phyloP scores from a whole-genome alignment of 306 rosid genomes.

The Quercus alba region DNA sequence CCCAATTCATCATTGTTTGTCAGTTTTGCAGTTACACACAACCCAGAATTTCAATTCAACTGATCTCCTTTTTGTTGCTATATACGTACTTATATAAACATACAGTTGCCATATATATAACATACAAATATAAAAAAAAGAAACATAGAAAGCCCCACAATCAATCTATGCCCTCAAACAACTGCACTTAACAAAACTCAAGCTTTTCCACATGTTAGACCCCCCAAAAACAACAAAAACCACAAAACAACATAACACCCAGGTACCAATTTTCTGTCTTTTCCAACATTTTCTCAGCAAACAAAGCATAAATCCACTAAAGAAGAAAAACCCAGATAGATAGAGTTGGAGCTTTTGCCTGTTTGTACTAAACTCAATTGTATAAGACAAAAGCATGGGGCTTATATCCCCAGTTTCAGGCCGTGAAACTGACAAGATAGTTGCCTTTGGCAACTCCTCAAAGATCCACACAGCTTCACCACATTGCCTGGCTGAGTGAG shows the following conservation, averaged over 20 bases:
- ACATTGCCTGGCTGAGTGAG: conserved; percentile 35
- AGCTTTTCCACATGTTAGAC: neutral
- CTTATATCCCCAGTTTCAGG: conserved; percentile 78
- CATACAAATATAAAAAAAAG: neutral
- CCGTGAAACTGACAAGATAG: conserved; percentile 66
- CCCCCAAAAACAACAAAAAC: neutral
- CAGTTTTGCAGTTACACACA: neutral
- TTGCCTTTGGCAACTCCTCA: conserved; percentile 68
- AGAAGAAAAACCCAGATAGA: neutral
- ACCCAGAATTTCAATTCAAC: neutral
- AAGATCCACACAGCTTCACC: conserved; percentile 52
- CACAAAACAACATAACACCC: neutral
- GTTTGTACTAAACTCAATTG: conserved; percentile 82
- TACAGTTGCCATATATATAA: neutral
- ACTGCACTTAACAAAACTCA: neutral
- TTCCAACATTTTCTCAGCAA: neutral
- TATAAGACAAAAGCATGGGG: conserved; percentile 78
- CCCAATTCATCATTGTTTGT: neutral
- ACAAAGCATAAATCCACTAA: neutral
- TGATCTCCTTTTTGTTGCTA: neutral
- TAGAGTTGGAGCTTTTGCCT: conserved; percentile 40
- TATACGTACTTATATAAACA: no score
- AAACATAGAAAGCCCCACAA: neutral
- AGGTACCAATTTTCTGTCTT: neutral
- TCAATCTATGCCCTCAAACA: neutral